Evolutionary conservation across 2,329 filamentous ascomycete genomes (phyloP).

Genomic region (Aureobasidium uvarum): DNA sequence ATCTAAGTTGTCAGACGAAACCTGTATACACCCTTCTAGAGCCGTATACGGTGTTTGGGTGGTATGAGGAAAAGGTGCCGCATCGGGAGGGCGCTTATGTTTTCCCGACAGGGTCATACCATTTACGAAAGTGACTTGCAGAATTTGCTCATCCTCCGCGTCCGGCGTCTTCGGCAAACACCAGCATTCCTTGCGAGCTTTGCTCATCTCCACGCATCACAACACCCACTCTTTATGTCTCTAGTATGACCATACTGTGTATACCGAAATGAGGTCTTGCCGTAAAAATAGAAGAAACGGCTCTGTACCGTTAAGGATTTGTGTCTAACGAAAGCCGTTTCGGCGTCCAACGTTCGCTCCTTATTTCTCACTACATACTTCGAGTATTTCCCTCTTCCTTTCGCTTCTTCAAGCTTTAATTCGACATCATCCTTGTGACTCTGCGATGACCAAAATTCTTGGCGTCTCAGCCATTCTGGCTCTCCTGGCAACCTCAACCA

Average conservation of each 20-base stretch:
- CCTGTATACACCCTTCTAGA: no score
- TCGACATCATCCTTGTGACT: neutral
- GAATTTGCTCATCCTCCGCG: neutral
- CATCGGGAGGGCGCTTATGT: no score
- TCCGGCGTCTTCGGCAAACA: neutral
- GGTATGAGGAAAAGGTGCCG: no score
- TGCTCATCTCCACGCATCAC: conserved; percentile 12
- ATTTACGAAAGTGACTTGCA: neutral
- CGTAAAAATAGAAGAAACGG: neutral
- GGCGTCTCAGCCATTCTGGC: neutral
- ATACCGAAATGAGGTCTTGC: conserved; percentile 5
- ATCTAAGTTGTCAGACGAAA: no score
- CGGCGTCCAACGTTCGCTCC: conserved; percentile 4
- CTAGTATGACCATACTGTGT: neutral
- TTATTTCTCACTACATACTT: neutral
- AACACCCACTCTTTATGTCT: conserved; percentile 9
- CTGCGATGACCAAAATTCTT: neutral
- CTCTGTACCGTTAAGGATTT: conserved; percentile 11
- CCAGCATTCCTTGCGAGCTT: neutral
- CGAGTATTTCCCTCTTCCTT: neutral
- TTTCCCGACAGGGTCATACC: neutral
- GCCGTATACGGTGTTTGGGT: no score
- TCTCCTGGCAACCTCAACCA: neutral
- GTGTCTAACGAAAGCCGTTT: conserved; percentile 17
- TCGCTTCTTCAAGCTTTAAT: no score